phyloP scores from a whole-genome alignment of 768 basidiomycete genomes.

The Pleurotus pulmonarius region DNA sequence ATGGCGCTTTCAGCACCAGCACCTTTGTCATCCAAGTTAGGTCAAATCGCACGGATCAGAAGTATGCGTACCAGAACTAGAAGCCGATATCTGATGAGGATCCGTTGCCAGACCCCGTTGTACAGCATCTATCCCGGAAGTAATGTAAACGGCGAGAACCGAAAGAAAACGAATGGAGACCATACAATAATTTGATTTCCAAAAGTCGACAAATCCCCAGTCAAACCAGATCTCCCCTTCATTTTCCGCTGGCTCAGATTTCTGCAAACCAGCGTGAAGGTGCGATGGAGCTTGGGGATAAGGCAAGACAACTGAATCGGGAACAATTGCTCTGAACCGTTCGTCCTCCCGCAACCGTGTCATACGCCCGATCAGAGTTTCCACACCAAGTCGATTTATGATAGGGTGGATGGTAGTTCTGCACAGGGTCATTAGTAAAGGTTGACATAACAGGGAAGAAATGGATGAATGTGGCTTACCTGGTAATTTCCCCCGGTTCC shows the following conservation, averaged over 20 bases:
- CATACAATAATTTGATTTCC: conserved; percentile 97
- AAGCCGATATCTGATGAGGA: conserved; percentile 54
- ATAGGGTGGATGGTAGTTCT: conserved; percentile 89
- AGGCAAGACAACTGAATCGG: conserved; percentile 72
- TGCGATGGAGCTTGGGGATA: conserved; percentile 35
- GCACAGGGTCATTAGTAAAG: not conserved
- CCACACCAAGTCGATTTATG: conserved; percentile 84
- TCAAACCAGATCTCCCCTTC: conserved; percentile 96
- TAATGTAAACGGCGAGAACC: not conserved
- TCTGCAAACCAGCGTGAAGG: conserved; percentile 25
- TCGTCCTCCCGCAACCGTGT: conserved; percentile 87
- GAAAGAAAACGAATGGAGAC: not conserved
- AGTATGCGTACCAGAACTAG: conserved; percentile 49
- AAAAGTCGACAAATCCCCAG: conserved; percentile 97
- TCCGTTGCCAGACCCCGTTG: conserved; percentile 71
- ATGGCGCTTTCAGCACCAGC: conserved; percentile 75
- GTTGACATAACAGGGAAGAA: conserved; percentile 4
- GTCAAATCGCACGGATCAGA: conserved; percentile 6
- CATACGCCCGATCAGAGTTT: conserved; percentile 85
- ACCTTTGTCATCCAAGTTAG: conserved; percentile 29
- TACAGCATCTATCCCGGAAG: conserved; percentile 52
- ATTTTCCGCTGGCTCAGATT: conserved; percentile 36
- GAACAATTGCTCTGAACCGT: conserved; percentile 85
- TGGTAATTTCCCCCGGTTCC: conserved; percentile 92
- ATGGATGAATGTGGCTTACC: conserved; percentile 41